Base-by-base conservation (phyloP, 2,329 filamentous ascomycete genomes). In the Diaporthe citrichinensis region DNA sequence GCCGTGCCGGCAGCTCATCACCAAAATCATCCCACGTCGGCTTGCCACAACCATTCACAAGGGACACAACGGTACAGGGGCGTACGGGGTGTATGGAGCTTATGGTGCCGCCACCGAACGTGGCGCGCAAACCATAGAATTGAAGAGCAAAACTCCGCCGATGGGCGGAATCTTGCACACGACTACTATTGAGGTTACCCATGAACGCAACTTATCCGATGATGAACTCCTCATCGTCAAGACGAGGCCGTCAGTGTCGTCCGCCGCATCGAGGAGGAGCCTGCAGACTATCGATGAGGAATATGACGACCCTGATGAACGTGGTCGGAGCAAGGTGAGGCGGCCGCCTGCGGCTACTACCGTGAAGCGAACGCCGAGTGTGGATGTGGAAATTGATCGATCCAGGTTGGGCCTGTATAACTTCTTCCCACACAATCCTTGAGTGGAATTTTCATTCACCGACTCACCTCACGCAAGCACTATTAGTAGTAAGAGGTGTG, bases 341-440 rank as follows among this genome's bases (percentile, higher is more conserved):
- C 65, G 34, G 23, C 65, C 65, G 46, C 65, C 65, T 41, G 2
- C 65, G 9, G 46, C 65, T 28, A 15, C 62, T 68, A 25, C 31
- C 4, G 23, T 28, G 4, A 39, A 7, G n/a, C 31, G 65, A 31
- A 69, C 65, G n/a, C 65, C 65, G 12, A 69, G 65, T 41, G 46
- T 69, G 31, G 65, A 69, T 12, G 65, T 69, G 65, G 65, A 69
- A 8, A 69, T 69, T 69, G 65, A 69, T 31, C 46, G 65, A 53
- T 69, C 65, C 12, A 69, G 49, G 65, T 41, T 69, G 34, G 65
- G 65, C n/a, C n/a, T 69, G 14, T 55, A 55, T 34, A 12, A 69
- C 4, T 55, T 14, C 23, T 69, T 69, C 23, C 31, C 46, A 14
- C 17, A 34, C 34, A 55, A 69, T 5, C 2, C 1, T 55, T 69